Conservation (phyloP, 2,329 filamentous ascomycete genomes). For the Colletotrichum sp. region DNA sequence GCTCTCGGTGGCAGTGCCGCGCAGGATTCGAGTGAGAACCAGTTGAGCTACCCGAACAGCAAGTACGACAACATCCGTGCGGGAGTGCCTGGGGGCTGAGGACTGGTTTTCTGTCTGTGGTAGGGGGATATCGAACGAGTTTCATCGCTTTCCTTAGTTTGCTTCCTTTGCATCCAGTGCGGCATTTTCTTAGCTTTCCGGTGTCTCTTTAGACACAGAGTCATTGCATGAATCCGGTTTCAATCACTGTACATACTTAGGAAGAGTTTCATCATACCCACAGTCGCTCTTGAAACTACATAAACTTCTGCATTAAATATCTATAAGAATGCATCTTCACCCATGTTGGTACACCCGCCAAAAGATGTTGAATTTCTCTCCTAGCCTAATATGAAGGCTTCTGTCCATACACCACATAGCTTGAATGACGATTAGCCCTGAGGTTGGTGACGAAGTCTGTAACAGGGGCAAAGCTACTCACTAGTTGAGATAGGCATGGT, state of each 20-base stretch:
- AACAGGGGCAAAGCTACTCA: not conserved
- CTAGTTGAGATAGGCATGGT: not conserved
- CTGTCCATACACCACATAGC: not conserved
- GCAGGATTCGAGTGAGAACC: conserved; percentile 53
- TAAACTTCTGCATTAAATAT: too few species aligned
- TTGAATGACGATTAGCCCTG: not conserved
- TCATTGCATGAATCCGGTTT: too few species aligned
- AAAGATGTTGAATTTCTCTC: not conserved
- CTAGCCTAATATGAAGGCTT: not conserved
- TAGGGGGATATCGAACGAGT: not conserved
- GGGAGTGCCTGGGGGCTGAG: conserved; percentile 28
- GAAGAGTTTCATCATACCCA: too few species aligned
- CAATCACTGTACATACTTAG: too few species aligned
- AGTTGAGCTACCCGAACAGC: conserved; percentile 56
- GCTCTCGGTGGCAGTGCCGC: conserved; percentile 43
- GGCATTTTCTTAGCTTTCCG: not conserved
- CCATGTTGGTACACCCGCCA: not conserved
- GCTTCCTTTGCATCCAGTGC: not conserved
- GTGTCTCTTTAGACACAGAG: too few species aligned
- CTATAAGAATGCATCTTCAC: too few species aligned
- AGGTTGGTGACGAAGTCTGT: not conserved
- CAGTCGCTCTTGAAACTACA: too few species aligned
- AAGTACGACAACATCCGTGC: conserved; percentile 59
- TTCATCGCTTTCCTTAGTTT: not conserved
- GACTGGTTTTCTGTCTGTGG: too few species aligned